Base-by-base conservation (phyloP, 371 early-diverging fungal genomes). In the Zopfochytrium polystomum region DNA sequence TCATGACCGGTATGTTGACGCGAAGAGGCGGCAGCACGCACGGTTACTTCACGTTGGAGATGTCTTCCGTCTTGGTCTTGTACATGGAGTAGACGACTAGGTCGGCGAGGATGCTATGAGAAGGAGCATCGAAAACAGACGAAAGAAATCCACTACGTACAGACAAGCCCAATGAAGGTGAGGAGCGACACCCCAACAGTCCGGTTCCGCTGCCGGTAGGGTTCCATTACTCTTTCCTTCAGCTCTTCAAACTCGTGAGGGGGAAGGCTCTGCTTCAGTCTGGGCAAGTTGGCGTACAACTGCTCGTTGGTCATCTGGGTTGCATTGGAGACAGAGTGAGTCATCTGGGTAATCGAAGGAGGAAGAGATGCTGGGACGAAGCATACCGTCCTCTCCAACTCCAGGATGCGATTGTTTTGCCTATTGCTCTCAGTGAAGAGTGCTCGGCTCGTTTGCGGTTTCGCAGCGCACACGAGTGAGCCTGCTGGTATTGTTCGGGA, bases 51-150 rank as follows among this genome's bases (percentile, higher is more conserved):
- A 68, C 44, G 31, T 23, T 60, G 30, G 56, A 51, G 57, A 71
- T 67, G 50, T 71, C 71, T 38, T 66, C 71, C 6, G 46, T 62
- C 42, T 62, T 62, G 13, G 71, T 67, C 50, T 67, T 66, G 65
- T 67, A 71, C 62, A 64, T 61, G 3, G 71, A 67, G 60, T 67
- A 71, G 1, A n/a, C 64, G 42, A 53, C 71, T 70, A 46, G 13
- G 9, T 33, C 51, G n/a, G 18, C 33, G n/a, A 22, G 32, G n/a
- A 15, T 4, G 3, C 15, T 6, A 52, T 13, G 22, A 31, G n/a
- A 29, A 32, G 29, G 51, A 58, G 30, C 27, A 6, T 6, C 23
- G 42, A 45, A n/a, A 26, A 23, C 7, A 49, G 49, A 22, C 13
- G 31, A 25, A 1, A 20, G 23, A 27, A 44, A 25, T 2, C 43